A percentile compares a stretch with the other conserved stretches of the same genome.
Conservation (phyloP, 805 yeast species). For the Alloascoidea africana region DNA sequence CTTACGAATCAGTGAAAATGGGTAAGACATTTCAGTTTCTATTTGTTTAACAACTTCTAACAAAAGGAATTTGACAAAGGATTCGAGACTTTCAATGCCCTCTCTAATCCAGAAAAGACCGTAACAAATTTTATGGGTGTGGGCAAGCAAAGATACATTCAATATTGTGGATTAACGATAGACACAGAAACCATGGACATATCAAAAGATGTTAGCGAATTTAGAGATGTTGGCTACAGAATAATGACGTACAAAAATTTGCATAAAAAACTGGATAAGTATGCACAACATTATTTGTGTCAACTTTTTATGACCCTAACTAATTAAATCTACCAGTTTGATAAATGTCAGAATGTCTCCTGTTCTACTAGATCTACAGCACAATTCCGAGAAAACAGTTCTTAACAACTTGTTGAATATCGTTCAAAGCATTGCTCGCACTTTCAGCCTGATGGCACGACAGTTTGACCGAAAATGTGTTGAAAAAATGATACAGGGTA, state of each 20-base stretch:
- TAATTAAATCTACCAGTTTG: conserved; percentile 1
- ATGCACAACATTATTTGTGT: neutral
- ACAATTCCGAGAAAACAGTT: neutral
- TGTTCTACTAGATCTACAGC: conserved; percentile 1
- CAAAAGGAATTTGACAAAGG: neutral
- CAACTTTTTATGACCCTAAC: neutral
- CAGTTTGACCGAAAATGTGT: too few relatives aligned
- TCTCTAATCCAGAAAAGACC: neutral
- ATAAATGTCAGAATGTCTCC: neutral
- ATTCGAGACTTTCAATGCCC: neutral
- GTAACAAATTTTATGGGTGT: neutral
- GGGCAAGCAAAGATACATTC: neutral
- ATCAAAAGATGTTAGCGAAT: neutral
- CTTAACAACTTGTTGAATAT: neutral
- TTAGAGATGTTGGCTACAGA: neutral
- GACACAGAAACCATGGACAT: neutral
- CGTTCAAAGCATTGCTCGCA: neutral
- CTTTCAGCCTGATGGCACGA: too few relatives aligned
- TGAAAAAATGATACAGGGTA: too few relatives aligned
- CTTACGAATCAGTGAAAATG: neutral
- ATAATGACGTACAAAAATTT: neutral
- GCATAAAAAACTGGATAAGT: neutral
- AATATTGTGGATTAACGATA: neutral
- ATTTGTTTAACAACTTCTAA: neutral
- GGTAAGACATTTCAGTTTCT: neutral